Conservation (phyloP, 169 alveolate genomes). For the Theileria parva region DNA sequence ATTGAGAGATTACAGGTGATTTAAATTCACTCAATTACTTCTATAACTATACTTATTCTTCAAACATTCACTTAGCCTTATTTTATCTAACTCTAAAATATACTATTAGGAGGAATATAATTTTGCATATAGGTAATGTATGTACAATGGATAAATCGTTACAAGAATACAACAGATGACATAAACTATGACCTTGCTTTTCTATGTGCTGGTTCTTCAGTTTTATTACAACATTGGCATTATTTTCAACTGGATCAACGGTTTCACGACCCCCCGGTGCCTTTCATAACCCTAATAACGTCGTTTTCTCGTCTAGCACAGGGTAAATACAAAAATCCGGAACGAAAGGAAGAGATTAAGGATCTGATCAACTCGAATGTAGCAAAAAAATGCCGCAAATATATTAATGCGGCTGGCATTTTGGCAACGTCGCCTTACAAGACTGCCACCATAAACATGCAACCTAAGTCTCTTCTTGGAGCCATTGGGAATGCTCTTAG, state of each 20-base stretch:
- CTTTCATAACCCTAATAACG: constrained; percentile 48
- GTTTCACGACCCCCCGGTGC: constrained; percentile 34
- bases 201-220: constrained; percentile 53
- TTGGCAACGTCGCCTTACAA: constrained; percentile 42
- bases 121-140: not conserved
- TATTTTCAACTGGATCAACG: constrained; percentile 50
- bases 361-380: constrained; percentile 45
- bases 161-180: constrained; percentile 21
- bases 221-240: constrained; percentile 54
- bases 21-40: constrained; percentile 15
- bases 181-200: constrained; percentile 47
- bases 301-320: constrained; percentile 62
- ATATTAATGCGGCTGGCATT: constrained; percentile 60
- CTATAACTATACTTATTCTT: not conserved
- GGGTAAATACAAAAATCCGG: constrained; percentile 30
- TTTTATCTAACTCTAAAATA: not conserved
- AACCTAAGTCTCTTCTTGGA: constrained; percentile 56
- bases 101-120: not conserved
- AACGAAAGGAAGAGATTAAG: constrained; percentile 23
- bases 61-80: not conserved
- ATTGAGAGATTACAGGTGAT: constrained; percentile 46
- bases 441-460: constrained; percentile 31
- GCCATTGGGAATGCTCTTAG: constrained; percentile 60
- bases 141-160: constrained; percentile 24
- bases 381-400: constrained; percentile 52